Base-by-base conservation (phyloP, 108 stramenopile species). In the Skeletonema potamos region DNA sequence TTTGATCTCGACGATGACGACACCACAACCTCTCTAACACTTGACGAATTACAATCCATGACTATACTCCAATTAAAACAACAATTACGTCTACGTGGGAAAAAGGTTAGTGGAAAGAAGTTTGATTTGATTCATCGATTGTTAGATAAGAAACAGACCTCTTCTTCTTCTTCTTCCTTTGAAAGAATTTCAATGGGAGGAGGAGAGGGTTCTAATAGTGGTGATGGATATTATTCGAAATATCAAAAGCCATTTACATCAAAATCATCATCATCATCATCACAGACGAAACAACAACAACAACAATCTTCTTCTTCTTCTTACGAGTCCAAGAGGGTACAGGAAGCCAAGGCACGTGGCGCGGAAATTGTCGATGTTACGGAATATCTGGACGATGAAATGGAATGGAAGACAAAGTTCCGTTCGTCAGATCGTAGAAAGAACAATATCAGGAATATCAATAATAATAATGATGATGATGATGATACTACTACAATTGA, bases 291-390 rank as follows among this genome's bases (percentile, higher is more conserved):
- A 26, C 8, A 12, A 57, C 43, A 57, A 43, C 8, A 28, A 22
- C 27, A 17, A n/a, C n/a, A n/a, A n/a, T n/a, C n/a, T n/a, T n/a
- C n/a, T n/a, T n/a, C n/a, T n/a, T n/a, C n/a, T n/a, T n/a, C n/a
- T n/a, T n/a, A n/a, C n/a, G 61, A 62, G 22, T 68, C 66, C 17
- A 27, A 67, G 11, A 73, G 32, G 66, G 66, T 67, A 26, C 56
- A 11, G 3, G 74, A 85, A 72, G 87, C 89, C 22, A 73, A 87
- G 43, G 74, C 73, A 36, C 33, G 63, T 39, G 89, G 89, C n/a
- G 87, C 86, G 24, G 83, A 91, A 65, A 82, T 91, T 18, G 80
- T 92, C 34, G 92, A 92, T 82, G 92, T 92, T 26, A 82, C 87
- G 10, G 81, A 79, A 34, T 92, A 70, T 72, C 34, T 90, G 6